phyloP scores from a whole-genome alignment of 352 stramenopile species.

The Phytophthora melonis region DNA sequence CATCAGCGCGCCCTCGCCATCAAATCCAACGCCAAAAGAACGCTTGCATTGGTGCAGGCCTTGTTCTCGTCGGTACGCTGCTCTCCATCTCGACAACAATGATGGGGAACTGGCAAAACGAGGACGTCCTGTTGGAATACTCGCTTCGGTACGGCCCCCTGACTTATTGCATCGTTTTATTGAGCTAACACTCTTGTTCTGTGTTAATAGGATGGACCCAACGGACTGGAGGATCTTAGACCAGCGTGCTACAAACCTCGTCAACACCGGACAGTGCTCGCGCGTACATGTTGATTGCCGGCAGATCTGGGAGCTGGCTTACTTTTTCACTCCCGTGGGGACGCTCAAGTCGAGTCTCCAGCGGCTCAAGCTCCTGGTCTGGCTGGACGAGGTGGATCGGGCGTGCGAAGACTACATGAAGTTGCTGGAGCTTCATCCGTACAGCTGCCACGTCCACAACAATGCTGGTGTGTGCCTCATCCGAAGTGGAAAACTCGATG shows the following conservation, averaged over 20 bases:
- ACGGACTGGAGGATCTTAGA: slow-evolving; percentile 68
- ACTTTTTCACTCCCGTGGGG: slow-evolving; percentile 33
- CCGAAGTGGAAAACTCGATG: slow-evolving; percentile 7
- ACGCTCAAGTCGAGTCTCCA: slow-evolving; percentile 44
- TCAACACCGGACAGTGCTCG: slow-evolving; percentile 10
- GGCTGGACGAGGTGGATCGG: slow-evolving; percentile 12
- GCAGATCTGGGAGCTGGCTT: slow-evolving; percentile 31
- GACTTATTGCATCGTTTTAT: neutral
- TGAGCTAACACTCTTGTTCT: neutral
- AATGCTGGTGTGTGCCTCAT: slow-evolving; percentile 44
- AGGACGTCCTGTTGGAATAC: slow-evolving; percentile 47
- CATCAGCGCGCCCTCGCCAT: neutral
- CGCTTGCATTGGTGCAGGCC: neutral
- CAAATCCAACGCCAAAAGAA: slow-evolving; percentile 2
- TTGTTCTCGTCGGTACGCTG: slow-evolving; percentile 21
- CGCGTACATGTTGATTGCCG: slow-evolving; percentile 24
- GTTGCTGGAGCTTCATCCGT: slow-evolving; percentile 23
- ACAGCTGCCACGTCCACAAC: slow-evolving; percentile 40
- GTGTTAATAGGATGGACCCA: slow-evolving; percentile 46
- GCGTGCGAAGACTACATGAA: slow-evolving; percentile 36
- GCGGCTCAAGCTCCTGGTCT: slow-evolving; percentile 29
- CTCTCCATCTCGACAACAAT: slow-evolving; percentile 28
- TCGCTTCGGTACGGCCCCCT: slow-evolving; percentile 33
- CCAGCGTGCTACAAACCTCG: slow-evolving; percentile 24
- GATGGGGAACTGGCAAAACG: slow-evolving; percentile 21